Evolutionary conservation across 2,329 filamentous ascomycete species (phyloP), one percentile per base, ranked within the genome.

Genomic region (Daldinia eschscholtzii): DNA sequence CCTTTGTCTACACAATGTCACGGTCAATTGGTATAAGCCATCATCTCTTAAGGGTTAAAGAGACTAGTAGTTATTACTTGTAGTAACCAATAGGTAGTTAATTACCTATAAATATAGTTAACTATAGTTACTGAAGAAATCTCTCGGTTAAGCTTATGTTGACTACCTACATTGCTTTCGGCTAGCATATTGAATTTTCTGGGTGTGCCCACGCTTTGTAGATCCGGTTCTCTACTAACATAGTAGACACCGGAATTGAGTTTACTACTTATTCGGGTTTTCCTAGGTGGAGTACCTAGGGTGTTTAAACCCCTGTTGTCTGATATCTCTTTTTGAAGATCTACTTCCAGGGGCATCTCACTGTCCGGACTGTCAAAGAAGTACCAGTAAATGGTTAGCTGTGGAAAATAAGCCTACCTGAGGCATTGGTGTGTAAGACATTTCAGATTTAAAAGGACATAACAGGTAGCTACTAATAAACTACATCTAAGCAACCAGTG

Each of bases 361-460:
- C 28, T 48, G 6, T 9, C 23, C 4, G 28, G 5, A 28, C 28
- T 48, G 6, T 9, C 23, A 23, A 20, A 23, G 44, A 48, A 28
- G 44, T 28, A 48, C 23, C 23, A 10, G 44, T 3, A 12, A 7
- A 48, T 48, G 13, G 13, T 1, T 48, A 3, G 2, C 20, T 2
- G 20, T 10, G 23, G 23, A 48, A n/a, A 48, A 48, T 28, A 44
- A 44, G 23, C 23, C 44, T 9, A 48, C 23, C 23, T 28, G 18
- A 44, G 23, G 44, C 44, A 48, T 15, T 48, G 44, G 13, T 28
- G 44, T 28, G 44, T 28, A 48, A 48, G 44, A 48, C 44, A 48
- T 6, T 48, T 48, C 2, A 48, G 13, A 48, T 28, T 46, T 46
- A 20, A 46, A 20, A 46, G 42, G 20, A 20, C 10, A 46, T 18